Evolutionary conservation across 352 stramenopile species (phyloP).

Genomic region (Chloridella minuta): DNA sequence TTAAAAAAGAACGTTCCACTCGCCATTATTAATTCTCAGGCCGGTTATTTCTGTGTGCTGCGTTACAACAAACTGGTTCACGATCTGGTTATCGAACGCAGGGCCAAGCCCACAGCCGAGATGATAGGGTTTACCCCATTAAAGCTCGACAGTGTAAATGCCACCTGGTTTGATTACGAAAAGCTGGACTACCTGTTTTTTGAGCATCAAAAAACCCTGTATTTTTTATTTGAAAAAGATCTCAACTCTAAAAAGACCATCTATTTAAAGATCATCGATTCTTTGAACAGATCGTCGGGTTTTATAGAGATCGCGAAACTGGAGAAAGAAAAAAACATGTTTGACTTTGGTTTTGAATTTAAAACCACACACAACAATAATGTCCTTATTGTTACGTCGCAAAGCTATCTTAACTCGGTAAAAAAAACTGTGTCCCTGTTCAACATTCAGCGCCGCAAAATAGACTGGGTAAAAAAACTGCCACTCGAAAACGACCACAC

Average conservation of each 20-base stretch:
- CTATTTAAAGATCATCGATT: not conserved
- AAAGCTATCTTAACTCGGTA: not conserved
- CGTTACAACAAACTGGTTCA: not conserved
- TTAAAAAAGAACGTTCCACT: not conserved
- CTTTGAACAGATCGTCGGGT: not conserved
- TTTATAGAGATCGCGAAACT: not conserved
- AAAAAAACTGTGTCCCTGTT: not conserved
- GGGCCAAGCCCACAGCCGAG: not conserved
- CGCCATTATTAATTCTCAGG: not conserved
- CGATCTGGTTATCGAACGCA: not conserved
- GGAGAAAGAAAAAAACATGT: not conserved
- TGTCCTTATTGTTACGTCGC: not conserved
- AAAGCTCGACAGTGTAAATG: not conserved
- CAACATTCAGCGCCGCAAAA: not conserved
- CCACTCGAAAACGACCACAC: not conserved
- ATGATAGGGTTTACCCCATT: not conserved
- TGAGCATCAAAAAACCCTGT: not conserved
- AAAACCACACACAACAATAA: not conserved
- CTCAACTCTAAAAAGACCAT: not conserved
- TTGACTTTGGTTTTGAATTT: not conserved
- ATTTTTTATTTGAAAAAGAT: not conserved
- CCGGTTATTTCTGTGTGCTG: not conserved
- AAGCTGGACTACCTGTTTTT: not conserved
- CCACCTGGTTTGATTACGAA: not conserved
- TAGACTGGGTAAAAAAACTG: not conserved